Percentiles rank a stretch among this genome's conserved stretches.
Evolutionary conservation across 495 filamentous ascomycete species (phyloP).

Genomic region (Tuber brumale): DNA sequence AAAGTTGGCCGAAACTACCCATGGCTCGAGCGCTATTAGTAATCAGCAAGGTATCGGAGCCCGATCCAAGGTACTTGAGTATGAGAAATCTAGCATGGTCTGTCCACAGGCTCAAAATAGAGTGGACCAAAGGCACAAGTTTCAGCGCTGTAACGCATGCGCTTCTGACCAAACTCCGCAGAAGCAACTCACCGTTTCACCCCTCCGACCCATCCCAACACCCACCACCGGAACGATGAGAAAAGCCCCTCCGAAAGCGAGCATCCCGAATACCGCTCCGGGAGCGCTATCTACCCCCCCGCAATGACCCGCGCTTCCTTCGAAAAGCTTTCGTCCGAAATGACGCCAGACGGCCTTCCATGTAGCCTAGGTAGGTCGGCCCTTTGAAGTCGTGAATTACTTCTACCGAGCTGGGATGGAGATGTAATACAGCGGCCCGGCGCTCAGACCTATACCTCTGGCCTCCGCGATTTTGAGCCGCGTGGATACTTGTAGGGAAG

Average conservation of each 20-base stretch:
- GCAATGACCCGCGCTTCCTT: neutral
- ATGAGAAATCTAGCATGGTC: neutral
- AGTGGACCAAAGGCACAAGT: neutral
- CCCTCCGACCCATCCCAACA: no score
- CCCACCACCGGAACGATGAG: neutral
- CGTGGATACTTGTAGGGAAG: neutral
- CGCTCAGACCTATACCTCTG: neutral
- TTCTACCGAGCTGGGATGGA: neutral
- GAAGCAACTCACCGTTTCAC: neutral
- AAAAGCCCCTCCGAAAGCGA: neutral
- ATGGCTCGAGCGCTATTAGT: neutral
- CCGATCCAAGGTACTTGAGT: neutral
- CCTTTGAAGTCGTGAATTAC: neutral
- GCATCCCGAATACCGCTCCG: no score
- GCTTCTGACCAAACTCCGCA: neutral
- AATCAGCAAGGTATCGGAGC: neutral
- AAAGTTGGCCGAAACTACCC: neutral
- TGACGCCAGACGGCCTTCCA: neutral
- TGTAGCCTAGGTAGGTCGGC: neutral
- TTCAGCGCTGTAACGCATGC: neutral
- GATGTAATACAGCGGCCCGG: neutral
- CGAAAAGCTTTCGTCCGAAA: neutral
- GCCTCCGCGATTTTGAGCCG: neutral
- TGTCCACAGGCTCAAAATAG: neutral
- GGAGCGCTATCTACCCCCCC: neutral